Conservation (phyloP, 495 filamentous ascomycete species). For the Parmelia sp. region DNA sequence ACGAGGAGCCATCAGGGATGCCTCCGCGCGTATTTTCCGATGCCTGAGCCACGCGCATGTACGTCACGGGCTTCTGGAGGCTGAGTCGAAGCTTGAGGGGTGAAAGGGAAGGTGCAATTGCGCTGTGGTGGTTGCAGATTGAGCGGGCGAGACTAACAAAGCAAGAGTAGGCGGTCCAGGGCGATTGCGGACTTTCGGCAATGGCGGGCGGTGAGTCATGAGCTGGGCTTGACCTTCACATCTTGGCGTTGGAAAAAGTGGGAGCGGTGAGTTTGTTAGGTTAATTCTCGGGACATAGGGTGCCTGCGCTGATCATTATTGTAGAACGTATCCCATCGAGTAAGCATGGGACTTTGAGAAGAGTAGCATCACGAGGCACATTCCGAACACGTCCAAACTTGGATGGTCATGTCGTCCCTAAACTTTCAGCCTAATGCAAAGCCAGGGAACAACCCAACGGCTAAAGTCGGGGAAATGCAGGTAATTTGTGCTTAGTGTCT, state of each 20-base stretch:
- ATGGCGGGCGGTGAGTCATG: background rate
- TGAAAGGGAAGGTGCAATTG: background rate
- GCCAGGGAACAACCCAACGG: background rate
- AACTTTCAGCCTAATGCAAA: background rate
- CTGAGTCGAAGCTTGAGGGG: background rate
- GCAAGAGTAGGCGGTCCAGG: background rate
- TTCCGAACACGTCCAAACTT: too few relatives aligned
- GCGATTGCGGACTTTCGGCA: background rate
- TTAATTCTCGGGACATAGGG: background rate
- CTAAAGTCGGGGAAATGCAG: background rate
- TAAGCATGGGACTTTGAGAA: background rate
- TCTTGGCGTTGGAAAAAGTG: background rate
- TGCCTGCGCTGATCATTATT: background rate
- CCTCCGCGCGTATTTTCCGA: background rate
- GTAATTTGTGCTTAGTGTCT: background rate
- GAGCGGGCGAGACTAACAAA: background rate
- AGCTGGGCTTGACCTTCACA: background rate
- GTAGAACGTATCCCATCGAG: background rate
- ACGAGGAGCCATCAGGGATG: background rate
- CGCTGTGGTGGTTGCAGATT: background rate
- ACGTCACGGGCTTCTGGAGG: background rate
- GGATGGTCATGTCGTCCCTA: too few relatives aligned
- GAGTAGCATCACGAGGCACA: background rate
- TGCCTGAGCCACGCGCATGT: constrained; percentile 1
- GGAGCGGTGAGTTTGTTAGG: too few relatives aligned